Conservation (phyloP, 768 basidiomycete genomes). For the Neoboletus brunneissimus region DNA sequence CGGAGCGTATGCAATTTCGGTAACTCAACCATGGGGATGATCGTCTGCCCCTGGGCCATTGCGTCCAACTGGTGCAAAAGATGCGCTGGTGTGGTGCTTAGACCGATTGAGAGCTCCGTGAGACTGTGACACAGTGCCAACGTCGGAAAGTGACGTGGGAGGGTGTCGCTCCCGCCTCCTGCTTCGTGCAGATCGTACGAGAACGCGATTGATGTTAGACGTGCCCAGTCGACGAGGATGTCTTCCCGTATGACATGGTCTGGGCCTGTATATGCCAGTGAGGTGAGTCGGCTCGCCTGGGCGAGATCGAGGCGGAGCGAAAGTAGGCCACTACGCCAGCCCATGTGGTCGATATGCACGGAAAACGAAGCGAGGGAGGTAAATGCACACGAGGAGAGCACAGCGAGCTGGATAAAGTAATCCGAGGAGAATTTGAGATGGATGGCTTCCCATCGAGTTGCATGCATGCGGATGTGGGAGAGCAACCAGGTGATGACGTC, state of each 20-base stretch:
- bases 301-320: conserved; percentile 23
- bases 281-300: conserved; percentile 15
- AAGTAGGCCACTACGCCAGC: conserved; percentile 22
- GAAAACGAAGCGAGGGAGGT: conserved; percentile 23
- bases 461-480: conserved; percentile 15
- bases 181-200: conserved; percentile 26
- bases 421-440: conserved; percentile 29
- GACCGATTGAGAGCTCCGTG: conserved; percentile 22
- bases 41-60: conserved; percentile 1
- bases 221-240: conserved; percentile 22
- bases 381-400: conserved; percentile 21
- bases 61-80: conserved; percentile 13
- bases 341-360: conserved; percentile 28
- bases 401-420: conserved; percentile 19
- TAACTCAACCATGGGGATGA: conserved; percentile 12
- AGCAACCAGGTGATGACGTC: conserved; percentile 19
- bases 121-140: conserved; percentile 19
- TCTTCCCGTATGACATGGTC: conserved; percentile 22
- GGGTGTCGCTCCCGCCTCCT: conserved; percentile 22
- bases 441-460: conserved; percentile 25
- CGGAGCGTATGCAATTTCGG: conserved; percentile 21
- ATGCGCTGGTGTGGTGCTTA: conserved; percentile 12
- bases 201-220: conserved; percentile 24
- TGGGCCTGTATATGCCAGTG: conserved; percentile 26
- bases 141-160: conserved; percentile 19